Base-by-base conservation (phyloP, 208 protist species). In the Angomonas deanei region DNA sequence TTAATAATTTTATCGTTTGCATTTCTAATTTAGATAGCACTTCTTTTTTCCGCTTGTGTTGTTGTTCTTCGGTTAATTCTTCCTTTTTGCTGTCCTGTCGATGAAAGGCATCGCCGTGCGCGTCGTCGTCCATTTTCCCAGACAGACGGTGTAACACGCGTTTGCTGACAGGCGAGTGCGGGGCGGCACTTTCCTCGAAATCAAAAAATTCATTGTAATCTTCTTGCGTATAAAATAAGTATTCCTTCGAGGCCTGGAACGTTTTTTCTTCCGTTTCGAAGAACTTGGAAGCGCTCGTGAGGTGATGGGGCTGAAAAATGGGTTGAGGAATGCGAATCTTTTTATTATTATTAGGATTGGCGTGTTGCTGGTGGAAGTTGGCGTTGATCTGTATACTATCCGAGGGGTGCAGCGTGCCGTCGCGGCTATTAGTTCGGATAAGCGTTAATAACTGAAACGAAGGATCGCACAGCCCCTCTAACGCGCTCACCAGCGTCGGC, bases 381-480 rank as follows among this genome's bases (percentile, higher is more conserved):
- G 6, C 3, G 55, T 76, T 77, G n/a, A 77, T 21, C 24, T n/a
- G 58, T 24, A 82, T 27, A n/a, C 32, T 15, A 39, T 81, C 70
- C 3, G 4, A 17, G n/a, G 38, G 52, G 31, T 19, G 5, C 47
- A 53, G 47, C 8, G 72, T 54, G 34, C 46, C 60, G 13, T 32
- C 42, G 28, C 27, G 11, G 23, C 30, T 10, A 33, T 36, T 4
- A 13, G 21, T 28, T 17, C 50, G 69, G 49, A 78, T 88, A 54
- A 1, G 49, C 28, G 23, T 5, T 8, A 59, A 30, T 30, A 46
- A 8, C 2, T 13, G 26, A 8, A 23, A 59, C 28, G 5, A 3
- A 2, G 24, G 30, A 8, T 59, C 3, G 30, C 5, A 24, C 4
- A 59, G 27, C 26, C 54, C 21, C 11, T 3, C 11, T 4, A 59